Conservation (phyloP, 1,284 basidiomycete species). For the Amylostereum areolatum region DNA sequence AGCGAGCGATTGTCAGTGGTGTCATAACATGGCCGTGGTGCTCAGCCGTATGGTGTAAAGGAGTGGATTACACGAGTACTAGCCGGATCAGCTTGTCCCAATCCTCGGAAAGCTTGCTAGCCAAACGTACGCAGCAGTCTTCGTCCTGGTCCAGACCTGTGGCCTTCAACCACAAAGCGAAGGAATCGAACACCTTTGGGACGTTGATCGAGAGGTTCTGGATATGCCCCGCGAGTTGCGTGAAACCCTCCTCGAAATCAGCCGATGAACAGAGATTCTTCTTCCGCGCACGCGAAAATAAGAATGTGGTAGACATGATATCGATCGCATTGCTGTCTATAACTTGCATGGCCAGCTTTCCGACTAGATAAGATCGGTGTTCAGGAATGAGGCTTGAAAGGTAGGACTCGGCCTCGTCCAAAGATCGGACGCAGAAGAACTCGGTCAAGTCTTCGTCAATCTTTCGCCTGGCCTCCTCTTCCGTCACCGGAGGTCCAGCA, state of each 20-base stretch:
- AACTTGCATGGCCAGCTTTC: constrained; percentile 63
- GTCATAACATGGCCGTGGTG: too few relatives aligned
- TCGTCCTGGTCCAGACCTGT: constrained; percentile 52
- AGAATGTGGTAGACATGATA: constrained; percentile 68
- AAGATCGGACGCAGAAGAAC: constrained; percentile 68
- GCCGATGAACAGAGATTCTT: constrained; percentile 49
- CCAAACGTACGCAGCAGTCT: constrained; percentile 46
- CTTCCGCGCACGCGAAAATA: constrained; percentile 52
- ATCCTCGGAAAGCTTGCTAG: constrained; percentile 56
- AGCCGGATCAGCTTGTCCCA: constrained; percentile 52
- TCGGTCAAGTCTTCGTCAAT: constrained; percentile 78
- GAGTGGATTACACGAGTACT: constrained; percentile 36
- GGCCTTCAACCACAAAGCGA: constrained; percentile 70
- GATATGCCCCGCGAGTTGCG: constrained; percentile 57
- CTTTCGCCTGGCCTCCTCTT: constrained; percentile 70
- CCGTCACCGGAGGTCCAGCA: constrained; percentile 48
- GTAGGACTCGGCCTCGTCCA: constrained; percentile 85
- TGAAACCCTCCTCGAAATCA: constrained; percentile 62
- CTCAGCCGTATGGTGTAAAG: too few relatives aligned
- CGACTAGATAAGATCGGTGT: constrained; percentile 63
- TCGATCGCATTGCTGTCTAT: constrained; percentile 84
- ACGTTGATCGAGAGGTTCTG: constrained; percentile 91
- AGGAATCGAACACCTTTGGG: constrained; percentile 76
- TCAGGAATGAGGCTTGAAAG: constrained; percentile 65
- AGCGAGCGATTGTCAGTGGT: too few relatives aligned